Conservation (phyloP, 306 rosid genomes). For the Citrullus amarus region DNA sequence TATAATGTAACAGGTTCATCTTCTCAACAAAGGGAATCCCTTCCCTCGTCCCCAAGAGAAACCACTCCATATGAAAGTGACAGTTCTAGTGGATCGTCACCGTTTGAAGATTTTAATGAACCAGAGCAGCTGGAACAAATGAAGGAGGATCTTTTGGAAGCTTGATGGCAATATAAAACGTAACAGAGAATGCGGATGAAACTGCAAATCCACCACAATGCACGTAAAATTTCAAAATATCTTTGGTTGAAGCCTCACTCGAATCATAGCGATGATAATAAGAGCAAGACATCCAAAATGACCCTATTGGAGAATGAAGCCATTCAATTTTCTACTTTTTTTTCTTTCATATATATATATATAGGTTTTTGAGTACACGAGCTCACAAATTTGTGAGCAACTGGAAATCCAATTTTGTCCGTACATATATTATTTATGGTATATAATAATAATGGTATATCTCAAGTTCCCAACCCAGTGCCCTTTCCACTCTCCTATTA, state of each 20-base stretch:
- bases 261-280: background rate
- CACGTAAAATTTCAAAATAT: background rate
- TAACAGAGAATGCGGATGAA: background rate
- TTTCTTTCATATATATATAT: background rate
- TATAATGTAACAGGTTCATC: conserved; percentile 48
- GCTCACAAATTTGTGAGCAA: conserved; percentile 7
- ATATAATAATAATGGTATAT: conserved; percentile 1
- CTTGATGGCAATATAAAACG: background rate
- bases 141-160: background rate
- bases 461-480: background rate
- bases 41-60: conserved; percentile 79
- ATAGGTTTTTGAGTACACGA: conserved; percentile 1
- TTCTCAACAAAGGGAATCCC: conserved; percentile 73
- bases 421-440: conserved; percentile 11
- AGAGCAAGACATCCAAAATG: background rate
- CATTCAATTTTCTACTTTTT: background rate
- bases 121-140: conserved; percentile 15
- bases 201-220: background rate
- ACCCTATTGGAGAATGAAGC: background rate
- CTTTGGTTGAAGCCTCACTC: background rate
- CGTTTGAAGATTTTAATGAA: conserved; percentile 81
- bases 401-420: conserved; percentile 14
- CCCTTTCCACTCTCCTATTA: background rate
- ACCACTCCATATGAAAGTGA: conserved; percentile 71
- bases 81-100: conserved; percentile 80